phyloP scores from a whole-genome alignment of 1,284 basidiomycete genomes.

The Phellopilus nigrolimitatus region DNA sequence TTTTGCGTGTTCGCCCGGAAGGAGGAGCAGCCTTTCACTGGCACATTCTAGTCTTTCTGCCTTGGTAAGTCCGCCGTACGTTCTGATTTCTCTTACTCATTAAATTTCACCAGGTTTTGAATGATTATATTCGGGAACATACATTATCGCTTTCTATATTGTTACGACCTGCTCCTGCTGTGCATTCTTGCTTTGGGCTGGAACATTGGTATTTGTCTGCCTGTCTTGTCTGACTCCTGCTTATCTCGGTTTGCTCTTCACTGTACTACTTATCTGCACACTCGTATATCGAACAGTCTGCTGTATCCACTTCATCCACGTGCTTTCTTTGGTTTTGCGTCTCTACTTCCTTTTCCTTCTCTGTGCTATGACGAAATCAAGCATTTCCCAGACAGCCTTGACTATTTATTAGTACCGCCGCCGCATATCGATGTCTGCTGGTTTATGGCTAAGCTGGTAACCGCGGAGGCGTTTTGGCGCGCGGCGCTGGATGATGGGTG shows the following conservation, averaged over 20 bases:
- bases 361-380: conserved; percentile 32
- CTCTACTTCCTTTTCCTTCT: conserved; percentile 34
- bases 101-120: neutral
- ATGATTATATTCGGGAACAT: too few relatives aligned
- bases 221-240: too few relatives aligned
- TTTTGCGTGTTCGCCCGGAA: conserved; percentile 19
- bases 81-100: neutral
- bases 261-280: too few relatives aligned
- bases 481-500: conserved; percentile 34
- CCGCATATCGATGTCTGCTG: conserved; percentile 21
- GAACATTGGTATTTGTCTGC: too few relatives aligned
- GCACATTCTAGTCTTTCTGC: neutral
- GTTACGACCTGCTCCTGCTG: too few relatives aligned
- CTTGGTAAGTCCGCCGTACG: neutral
- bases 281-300: neutral
- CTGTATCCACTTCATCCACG: neutral
- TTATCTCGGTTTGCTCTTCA: too few relatives aligned
- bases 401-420: neutral
- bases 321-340: neutral
- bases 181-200: too few relatives aligned
- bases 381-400: conserved; percentile 30
- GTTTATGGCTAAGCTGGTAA: conserved; percentile 30
- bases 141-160: too few relatives aligned
- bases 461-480: conserved; percentile 22
- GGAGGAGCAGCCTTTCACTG: conserved; percentile 7